Base-by-base conservation (phyloP, 352 stramenopile species). In the Peronosclerospora sorghi region DNA sequence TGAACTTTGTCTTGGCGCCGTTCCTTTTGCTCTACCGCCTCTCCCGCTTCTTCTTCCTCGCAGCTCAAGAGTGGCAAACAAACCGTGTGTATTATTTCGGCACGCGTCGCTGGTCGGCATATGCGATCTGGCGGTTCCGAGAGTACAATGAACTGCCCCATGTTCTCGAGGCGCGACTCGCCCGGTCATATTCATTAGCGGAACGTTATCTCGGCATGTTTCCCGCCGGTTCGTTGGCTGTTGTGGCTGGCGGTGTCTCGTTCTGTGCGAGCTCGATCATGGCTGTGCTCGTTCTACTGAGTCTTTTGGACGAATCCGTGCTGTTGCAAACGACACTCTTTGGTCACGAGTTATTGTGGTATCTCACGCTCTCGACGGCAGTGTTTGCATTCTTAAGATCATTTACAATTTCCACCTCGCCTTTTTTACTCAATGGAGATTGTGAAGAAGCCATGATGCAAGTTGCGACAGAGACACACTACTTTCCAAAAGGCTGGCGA, bases 141-240 rank as follows among this genome's bases (percentile, higher is more conserved):
- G 96, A 98, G 69, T 98, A 98, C 71, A 99, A 99, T 65, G 96
- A 99, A 56, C 63, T 98, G 1, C 88, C 91, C n/a, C 95, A 98
- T 52, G 63, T 93, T 26, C 94, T 98, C 48, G 92, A 98, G 48
- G 71, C 79, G n/a, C 81, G 96, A 18, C 83, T 98, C 45, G 77
- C 72, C 27, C 78, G 88, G 12, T 96, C 86, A 13, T 97, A 97
- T 51, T 61, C 84, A 24, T 69, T 95, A 1, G 92, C 94, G 1
- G 81, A 96, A 27, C 67, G 79, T 3, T 99, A 98, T 61, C 48
- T 98, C 13, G 77, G 85, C 27, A 83, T 97, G 56, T 98, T 98
- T 64, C 83, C 81, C 1, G 77, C 80, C 21, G 89, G 90, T 5
- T 62, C 95, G 10, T 51, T 95, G 8, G 77, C 86, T 13, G 83